phyloP scores from a whole-genome alignment of 2,329 filamentous ascomycete species.

The Fusarium decemcellulare region DNA sequence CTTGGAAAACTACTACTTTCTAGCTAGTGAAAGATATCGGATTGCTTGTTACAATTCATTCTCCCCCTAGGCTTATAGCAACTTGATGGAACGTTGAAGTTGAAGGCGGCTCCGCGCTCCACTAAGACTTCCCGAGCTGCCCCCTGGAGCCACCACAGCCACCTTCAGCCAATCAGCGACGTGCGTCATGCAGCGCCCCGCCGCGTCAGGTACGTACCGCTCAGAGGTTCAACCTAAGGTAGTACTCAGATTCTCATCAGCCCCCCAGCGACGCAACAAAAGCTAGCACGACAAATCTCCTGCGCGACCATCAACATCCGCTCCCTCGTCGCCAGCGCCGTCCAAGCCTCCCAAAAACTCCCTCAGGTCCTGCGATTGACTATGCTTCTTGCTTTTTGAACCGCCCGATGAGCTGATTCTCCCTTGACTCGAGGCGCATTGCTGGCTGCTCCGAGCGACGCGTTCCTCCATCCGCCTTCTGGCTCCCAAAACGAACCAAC shows the following conservation, averaged over 20 bases:
- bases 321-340: constrained; percentile 15
- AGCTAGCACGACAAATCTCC: constrained; percentile 39
- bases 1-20: too few species aligned
- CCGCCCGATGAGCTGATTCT: constrained; percentile 48
- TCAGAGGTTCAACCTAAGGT: constrained; percentile 4
- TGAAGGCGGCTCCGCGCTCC: background rate
- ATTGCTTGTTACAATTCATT: too few species aligned
- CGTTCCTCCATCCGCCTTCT: constrained; percentile 44
- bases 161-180: constrained; percentile 7
- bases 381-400: constrained; percentile 45
- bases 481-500: constrained; percentile 19
- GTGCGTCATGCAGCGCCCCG: background rate
- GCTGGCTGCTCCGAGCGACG: constrained; percentile 48
- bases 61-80: background rate
- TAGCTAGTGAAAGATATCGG: too few species aligned
- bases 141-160: background rate
- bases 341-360: constrained; percentile 1
- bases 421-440: constrained; percentile 50
- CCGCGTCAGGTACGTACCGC: constrained; percentile 22
- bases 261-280: constrained; percentile 40
- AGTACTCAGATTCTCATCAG: constrained; percentile 35
- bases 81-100: background rate
- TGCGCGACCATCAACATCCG: constrained; percentile 22
- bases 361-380: constrained; percentile 34
- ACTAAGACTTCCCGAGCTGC: background rate